These are phyloP conservation scores for Lactarius hatsudake DNA, from an alignment of 768 basidiomycete genomes.

Conservation along the genomic window DNA sequence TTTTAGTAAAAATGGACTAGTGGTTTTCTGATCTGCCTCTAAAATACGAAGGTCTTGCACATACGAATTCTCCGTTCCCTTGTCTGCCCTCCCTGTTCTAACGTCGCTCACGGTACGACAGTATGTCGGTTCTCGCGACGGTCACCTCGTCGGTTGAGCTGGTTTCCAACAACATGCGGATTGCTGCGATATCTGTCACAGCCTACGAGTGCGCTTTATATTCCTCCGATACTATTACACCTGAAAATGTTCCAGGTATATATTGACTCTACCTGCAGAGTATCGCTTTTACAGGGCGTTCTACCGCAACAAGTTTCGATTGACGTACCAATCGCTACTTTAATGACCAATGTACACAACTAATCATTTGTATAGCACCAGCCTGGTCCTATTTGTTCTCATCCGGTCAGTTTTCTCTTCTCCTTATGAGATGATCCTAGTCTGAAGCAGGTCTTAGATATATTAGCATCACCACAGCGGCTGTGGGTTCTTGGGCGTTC, in stretches of 20 bases:
- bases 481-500: slow-evolving; percentile 54
- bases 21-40: neutral
- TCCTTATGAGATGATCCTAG: neutral
- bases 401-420: neutral
- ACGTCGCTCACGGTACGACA: neutral
- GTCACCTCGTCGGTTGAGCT: neutral
- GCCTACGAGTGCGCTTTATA: slow-evolving; percentile 11
- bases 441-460: slow-evolving; percentile 32
- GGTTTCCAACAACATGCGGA: slow-evolving; percentile 12
- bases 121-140: neutral
- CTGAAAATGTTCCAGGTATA: slow-evolving; percentile 11
- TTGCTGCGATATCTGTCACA: slow-evolving; percentile 8
- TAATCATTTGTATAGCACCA: neutral
- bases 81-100: neutral
- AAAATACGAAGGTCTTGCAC: neutral
- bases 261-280: slow-evolving; percentile 21
- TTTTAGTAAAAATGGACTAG: neutral
- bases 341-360: neutral
- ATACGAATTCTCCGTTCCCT: neutral
- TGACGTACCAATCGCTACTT: neutral
- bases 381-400: slow-evolving; percentile 13
- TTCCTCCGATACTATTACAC: neutral
- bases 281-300: slow-evolving; percentile 19
- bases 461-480: slow-evolving; percentile 44
- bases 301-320: neutral